Evolutionary conservation across 2,329 filamentous ascomycete species (phyloP), one percentile per base, ranked within the genome.

Genomic region (Neonectria sp.): DNA sequence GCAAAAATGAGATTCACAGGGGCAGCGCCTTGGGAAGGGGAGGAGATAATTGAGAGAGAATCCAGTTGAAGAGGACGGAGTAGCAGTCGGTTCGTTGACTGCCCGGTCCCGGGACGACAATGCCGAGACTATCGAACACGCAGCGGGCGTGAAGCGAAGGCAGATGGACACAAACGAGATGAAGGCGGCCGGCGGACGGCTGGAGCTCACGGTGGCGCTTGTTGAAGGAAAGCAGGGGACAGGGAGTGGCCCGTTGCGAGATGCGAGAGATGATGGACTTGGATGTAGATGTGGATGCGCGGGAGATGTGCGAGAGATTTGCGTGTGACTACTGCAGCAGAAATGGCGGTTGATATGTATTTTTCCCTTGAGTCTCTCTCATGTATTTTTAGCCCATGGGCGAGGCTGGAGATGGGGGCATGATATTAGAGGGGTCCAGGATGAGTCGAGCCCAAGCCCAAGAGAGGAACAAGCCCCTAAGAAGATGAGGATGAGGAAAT

Each of bases 121-220:
- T 49, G 53, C 53, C 48, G 48, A 35, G 45, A 53, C 57, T 68
- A 59, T 51, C 21, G 65, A 65, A 6, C 43, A 63, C 45, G 62
- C 57, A 68, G 65, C 63, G 70, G 64, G 63, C 67, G 40, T 60
- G 63, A 72, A 68, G 61, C 58, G 59, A 70, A 69, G 51, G 45
- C 46, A 64, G 63, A 67, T 56, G 62, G 60, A 60, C 40, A 40
- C 65, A 57, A 65, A 67, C 68, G 68, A 67, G 67, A 70, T 70
- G 58, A 70, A 68, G 67, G 68, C 63, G 66, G 64, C 31, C 6
- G n/a, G 29, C 25, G 63, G 48, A 55, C 45, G 71, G 45, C 35
- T 60, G 45, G 46, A 29, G 51, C 29, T 48, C 56, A 63, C 60
- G 57, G 70, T 68, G 71, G 70, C 63, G 61, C 51, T 27, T 27